A percentile compares a stretch with the other conserved stretches of the same genome.
These are phyloP conservation scores for Isabelozyma pseudorhagii DNA, from an alignment of 805 yeast species.

Conservation along the genomic window DNA sequence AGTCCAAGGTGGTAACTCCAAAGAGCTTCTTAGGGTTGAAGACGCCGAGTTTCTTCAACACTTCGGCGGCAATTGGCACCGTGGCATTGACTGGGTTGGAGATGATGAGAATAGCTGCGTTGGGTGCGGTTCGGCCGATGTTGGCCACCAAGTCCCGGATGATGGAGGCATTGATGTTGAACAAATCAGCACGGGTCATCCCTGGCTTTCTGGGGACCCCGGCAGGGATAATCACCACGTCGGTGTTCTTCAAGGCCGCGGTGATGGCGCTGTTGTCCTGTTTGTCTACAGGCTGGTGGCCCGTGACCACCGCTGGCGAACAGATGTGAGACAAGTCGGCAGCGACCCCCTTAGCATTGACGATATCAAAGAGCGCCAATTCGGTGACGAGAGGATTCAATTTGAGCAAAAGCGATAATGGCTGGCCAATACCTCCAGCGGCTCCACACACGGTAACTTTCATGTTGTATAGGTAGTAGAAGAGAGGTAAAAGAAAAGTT, in stretches of 20 bases:
- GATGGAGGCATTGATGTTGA: constrained; percentile 45
- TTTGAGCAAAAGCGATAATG: constrained; percentile 41
- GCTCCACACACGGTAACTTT: constrained; percentile 50
- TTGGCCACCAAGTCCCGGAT: constrained; percentile 41
- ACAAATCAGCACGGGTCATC: constrained; percentile 47
- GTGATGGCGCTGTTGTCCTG: constrained; percentile 34
- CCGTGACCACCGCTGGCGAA: constrained; percentile 37
- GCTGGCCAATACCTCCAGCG: constrained; percentile 50
- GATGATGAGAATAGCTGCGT: constrained; percentile 43
- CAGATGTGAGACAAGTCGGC: constrained; percentile 44
- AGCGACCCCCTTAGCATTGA: constrained; percentile 45
- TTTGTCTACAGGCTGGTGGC: constrained; percentile 38
- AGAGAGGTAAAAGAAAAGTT: not conserved
- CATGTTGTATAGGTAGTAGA: constrained; percentile 19
- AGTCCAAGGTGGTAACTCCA: constrained; percentile 46
- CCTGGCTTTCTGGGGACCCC: constrained; percentile 50
- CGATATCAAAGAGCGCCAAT: constrained; percentile 41
- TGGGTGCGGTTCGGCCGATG: constrained; percentile 36
- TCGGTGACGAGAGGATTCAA: constrained; percentile 36
- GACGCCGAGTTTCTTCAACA: constrained; percentile 43
- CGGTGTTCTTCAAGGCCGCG: constrained; percentile 35
- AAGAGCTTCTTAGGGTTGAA: constrained; percentile 44
- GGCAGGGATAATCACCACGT: constrained; percentile 44
- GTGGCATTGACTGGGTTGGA: constrained; percentile 47
- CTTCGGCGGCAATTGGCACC: constrained; percentile 48